Percentiles rank a stretch among this genome's conserved stretches.
Conservation (phyloP, 352 stramenopile species). For the Phytophthora niederhauseri region DNA sequence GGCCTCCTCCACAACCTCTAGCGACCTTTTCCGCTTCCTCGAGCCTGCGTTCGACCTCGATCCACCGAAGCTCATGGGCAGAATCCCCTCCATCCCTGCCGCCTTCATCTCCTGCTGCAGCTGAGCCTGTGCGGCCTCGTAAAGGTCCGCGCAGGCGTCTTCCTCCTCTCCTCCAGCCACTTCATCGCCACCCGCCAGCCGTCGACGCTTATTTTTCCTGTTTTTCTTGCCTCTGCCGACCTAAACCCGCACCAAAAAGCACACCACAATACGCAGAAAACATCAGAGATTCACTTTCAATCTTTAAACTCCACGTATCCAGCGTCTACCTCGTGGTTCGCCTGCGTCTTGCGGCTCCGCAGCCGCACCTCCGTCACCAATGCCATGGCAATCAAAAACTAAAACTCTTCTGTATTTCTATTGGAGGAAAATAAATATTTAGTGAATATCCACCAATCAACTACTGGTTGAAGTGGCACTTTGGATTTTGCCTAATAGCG, state of each 20-base stretch:
- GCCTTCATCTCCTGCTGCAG: constrained; percentile 64
- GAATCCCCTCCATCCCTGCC: constrained; percentile 52
- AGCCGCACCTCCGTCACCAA: constrained; percentile 35
- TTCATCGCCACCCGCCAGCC: constrained; percentile 1
- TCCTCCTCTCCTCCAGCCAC: constrained; percentile 3
- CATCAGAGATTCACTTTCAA: background rate
- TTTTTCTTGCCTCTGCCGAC: constrained; percentile 27
- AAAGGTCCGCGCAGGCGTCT: constrained; percentile 44
- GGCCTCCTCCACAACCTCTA: background rate
- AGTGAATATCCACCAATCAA: constrained; percentile 30
- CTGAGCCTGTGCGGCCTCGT: constrained; percentile 58
- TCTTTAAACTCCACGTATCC: background rate
- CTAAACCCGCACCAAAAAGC: constrained; percentile 5
- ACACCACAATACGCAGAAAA: constrained; percentile 4
- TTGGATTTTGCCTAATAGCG: constrained; percentile 9
- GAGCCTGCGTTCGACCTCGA: constrained; percentile 8
- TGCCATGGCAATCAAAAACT: constrained; percentile 28
- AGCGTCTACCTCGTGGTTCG: constrained; percentile 20
- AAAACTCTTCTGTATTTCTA: background rate
- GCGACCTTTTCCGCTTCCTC: constrained; percentile 34
- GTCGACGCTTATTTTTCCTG: constrained; percentile 43
- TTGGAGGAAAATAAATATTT: constrained; percentile 9
- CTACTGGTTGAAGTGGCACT: constrained; percentile 31
- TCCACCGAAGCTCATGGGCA: constrained; percentile 68
- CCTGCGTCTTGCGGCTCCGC: constrained; percentile 20